These are phyloP conservation scores for Candida ipomoeae DNA, from an alignment of 805 yeast genomes.

Conservation along the genomic window DNA sequence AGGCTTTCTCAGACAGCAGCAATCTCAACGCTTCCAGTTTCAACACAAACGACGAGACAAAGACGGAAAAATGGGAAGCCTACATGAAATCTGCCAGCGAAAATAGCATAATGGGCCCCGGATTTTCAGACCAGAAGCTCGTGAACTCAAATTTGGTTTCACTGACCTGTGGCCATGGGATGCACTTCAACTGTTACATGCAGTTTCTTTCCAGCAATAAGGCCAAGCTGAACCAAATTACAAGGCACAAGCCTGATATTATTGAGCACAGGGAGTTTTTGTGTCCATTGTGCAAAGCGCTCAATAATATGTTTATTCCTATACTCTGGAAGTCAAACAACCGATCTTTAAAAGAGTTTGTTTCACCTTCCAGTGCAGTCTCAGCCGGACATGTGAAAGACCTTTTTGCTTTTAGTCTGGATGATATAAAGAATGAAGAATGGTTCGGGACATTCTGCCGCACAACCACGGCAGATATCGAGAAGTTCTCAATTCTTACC, in stretches of 20 bases:
- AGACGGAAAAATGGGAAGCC: conserved; percentile 32
- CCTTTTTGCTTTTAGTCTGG: conserved; percentile 16
- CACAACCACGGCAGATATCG: conserved; percentile 22
- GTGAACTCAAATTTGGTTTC: conserved; percentile 47
- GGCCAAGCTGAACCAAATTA: conserved; percentile 62
- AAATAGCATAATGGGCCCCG: conserved; percentile 60
- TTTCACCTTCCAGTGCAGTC: conserved; percentile 6
- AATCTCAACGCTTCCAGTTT: conserved; percentile 24
- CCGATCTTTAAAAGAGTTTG: conserved; percentile 22
- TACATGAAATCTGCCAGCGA: conserved; percentile 36
- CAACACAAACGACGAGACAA: conserved; percentile 11
- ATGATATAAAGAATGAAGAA: conserved; percentile 14
- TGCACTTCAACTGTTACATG: conserved; percentile 76
- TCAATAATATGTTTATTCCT: conserved; percentile 82
- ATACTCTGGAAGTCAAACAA: conserved; percentile 54
- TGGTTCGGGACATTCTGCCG: conserved; percentile 27
- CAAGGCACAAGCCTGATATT: conserved; percentile 78
- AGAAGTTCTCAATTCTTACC: conserved; percentile 22
- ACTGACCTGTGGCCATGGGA: conserved; percentile 89
- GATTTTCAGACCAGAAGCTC: conserved; percentile 47
- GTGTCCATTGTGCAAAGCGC: conserved; percentile 88
- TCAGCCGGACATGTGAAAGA: conserved; percentile 6
- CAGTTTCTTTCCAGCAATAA: conserved; percentile 57
- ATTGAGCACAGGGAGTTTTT: conserved; percentile 66
- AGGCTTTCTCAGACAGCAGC: conserved; percentile 50